Evolutionary conservation across 768 basidiomycete genomes (phyloP), one percentile per base, ranked within the genome.

Genomic region (Heimioporus sp.): DNA sequence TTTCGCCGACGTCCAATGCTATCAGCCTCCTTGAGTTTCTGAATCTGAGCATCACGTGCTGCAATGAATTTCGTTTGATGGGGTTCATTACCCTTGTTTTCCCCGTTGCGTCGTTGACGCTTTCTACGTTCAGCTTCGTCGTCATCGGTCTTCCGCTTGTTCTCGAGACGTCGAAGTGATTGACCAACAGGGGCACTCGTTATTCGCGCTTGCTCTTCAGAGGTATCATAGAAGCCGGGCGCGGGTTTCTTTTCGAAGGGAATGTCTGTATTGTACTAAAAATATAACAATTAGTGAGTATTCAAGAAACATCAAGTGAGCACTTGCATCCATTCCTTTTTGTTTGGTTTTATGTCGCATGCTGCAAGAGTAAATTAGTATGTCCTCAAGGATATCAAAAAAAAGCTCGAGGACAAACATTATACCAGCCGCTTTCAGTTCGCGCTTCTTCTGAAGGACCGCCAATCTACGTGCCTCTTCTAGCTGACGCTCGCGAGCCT

Each of bases 231-330:
- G 73, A 99, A 99, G 0, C 97, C 97, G 10, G 95, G 73, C 0
- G 92, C 94, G 0, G 97, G 80, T 65, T 91, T 91, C 76, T 98
- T 98, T 74, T 99, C 97, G 66, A 98, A 98, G 0, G 97, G 97
- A 59, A 98, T 97, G 65, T 99, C 97, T 46, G 93, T 84, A 63
- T 98, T 99, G 73, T 98, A 99, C 90, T 97, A 57, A 31, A 58
- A 7, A 38, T 15, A 46, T 24, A 16, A 20, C 6, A 16, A 40
- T 55, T 11, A 49, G 50, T 12, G 20, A 43, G 34, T 17, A 52
- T 46, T 7, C 38, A 20, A 16, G 37, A 46, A 34, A 42, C 35
- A n/a, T 15, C 11, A 3, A 24, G 5, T 2, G 5, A 17, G 19
- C 12, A 75, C 88, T 61, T 69, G 92, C 91, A 71, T 97, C 96